phyloP scores from a whole-genome alignment of 495 filamentous ascomycete genomes.

The Chlorociboria aeruginascens region DNA sequence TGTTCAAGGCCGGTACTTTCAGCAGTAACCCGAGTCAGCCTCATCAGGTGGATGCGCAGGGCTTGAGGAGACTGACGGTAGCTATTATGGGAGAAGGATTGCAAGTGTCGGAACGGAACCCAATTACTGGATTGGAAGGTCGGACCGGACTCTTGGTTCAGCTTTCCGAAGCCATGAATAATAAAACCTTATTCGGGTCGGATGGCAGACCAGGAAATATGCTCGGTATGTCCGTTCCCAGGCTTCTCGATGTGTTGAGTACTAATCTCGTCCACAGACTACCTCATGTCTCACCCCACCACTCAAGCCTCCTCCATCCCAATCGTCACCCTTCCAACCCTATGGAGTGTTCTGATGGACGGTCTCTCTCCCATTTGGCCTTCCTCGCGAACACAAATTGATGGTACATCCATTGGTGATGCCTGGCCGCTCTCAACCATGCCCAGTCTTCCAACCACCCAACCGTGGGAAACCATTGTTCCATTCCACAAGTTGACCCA shows the following conservation, averaged over 20 bases:
- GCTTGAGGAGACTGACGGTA: slow-evolving; percentile 61
- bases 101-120: slow-evolving; percentile 71
- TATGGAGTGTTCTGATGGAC: slow-evolving; percentile 85
- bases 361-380: slow-evolving; percentile 87
- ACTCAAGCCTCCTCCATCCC: slow-evolving; percentile 79
- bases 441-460: slow-evolving; percentile 39
- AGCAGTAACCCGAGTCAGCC: slow-evolving; percentile 71
- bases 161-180: slow-evolving; percentile 64
- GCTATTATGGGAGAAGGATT: slow-evolving; percentile 66
- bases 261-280: slow-evolving; percentile 42
- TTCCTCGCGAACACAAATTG: slow-evolving; percentile 72
- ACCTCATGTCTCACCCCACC: slow-evolving; percentile 80
- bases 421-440: slow-evolving; percentile 86
- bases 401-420: slow-evolving; percentile 81
- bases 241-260: background rate
- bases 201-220: slow-evolving; percentile 86
- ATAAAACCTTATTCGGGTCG: slow-evolving; percentile 74
- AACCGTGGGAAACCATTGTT: slow-evolving; percentile 85
- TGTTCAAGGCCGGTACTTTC: slow-evolving; percentile 94
- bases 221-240: slow-evolving; percentile 53
- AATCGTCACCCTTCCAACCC: slow-evolving; percentile 78
- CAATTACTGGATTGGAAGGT: slow-evolving; percentile 80
- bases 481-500: slow-evolving; percentile 91
- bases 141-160: slow-evolving; percentile 69
- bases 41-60: slow-evolving; percentile 78